A percentile compares a stretch with the other conserved stretches of the same genome.
Evolutionary conservation across 1,139 yeast species (phyloP).

Genomic region (Diutina neorugosa): DNA sequence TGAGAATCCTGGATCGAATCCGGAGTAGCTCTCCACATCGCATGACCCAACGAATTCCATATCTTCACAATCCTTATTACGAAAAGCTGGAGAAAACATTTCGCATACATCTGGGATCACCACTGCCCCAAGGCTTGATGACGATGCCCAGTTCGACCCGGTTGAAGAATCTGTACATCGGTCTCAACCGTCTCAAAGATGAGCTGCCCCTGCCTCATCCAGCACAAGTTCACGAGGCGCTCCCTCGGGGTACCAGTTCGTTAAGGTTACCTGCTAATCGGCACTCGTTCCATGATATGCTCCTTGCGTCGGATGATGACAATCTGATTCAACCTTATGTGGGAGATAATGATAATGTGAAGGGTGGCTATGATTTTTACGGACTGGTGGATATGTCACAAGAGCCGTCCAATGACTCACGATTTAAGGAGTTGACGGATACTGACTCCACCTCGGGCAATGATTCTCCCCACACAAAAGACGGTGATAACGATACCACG

Average conservation of each 20-base stretch:
- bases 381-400: not conserved
- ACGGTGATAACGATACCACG: not conserved
- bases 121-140: not conserved
- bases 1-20: not conserved
- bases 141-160: not conserved
- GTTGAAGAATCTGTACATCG: not conserved
- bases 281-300: not conserved
- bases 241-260: not conserved
- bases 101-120: not conserved
- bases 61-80: not conserved
- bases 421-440: not conserved
- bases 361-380: not conserved
- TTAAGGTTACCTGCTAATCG: not conserved
- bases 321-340: not conserved
- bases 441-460: not conserved
- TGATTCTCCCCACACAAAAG: not conserved
- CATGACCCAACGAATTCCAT: not conserved
- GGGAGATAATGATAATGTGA: not conserved
- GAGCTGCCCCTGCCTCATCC: not conserved
- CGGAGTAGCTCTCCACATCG: not conserved
- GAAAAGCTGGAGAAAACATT: not conserved
- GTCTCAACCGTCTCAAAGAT: constrained; percentile 2
- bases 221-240: not conserved
- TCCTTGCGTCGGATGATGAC: not conserved
- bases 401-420: not conserved